Percentiles rank a stretch among this genome's conserved stretches.
Evolutionary conservation across 2,329 filamentous ascomycete genomes (phyloP).

Genomic region (Eutypa lata): DNA sequence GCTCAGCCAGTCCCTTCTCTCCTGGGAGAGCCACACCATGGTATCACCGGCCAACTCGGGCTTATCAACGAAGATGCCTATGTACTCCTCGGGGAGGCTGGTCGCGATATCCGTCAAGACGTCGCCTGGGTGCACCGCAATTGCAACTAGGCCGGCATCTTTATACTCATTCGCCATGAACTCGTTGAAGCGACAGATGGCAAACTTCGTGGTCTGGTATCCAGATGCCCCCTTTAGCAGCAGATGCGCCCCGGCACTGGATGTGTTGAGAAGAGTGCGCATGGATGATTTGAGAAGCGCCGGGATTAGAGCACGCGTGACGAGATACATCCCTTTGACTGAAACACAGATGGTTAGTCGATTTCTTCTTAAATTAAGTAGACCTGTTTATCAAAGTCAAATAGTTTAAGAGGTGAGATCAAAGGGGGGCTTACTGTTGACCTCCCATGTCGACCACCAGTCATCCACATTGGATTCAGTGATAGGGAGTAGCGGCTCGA

Average conservation of each 20-base stretch:
- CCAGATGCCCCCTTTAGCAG: slow-evolving; percentile 29
- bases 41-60: slow-evolving; percentile 21
- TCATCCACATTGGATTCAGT: slow-evolving; percentile 11
- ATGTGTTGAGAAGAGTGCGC: slow-evolving; percentile 35
- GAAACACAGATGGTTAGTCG: neutral
- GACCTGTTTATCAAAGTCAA: too few species aligned
- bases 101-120: slow-evolving; percentile 36
- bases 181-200: slow-evolving; percentile 38
- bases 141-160: slow-evolving; percentile 34
- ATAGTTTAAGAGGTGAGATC: too few species aligned
- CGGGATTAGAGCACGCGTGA: slow-evolving; percentile 9
- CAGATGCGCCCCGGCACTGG: slow-evolving; percentile 36
- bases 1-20: slow-evolving; percentile 14
- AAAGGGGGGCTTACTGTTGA: slow-evolving; percentile 3
- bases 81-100: slow-evolving; percentile 22
- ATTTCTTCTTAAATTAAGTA: too few species aligned
- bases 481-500: slow-evolving; percentile 23
- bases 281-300: slow-evolving; percentile 8
- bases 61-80: slow-evolving; percentile 17
- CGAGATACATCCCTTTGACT: slow-evolving; percentile 10
- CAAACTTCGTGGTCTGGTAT: slow-evolving; percentile 44
- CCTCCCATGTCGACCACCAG: slow-evolving; percentile 12
- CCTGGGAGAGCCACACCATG: slow-evolving; percentile 13
- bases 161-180: slow-evolving; percentile 38
- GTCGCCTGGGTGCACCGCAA: slow-evolving; percentile 39